Conservation (phyloP, 805 yeast genomes). For the Diddensiella transvaalensis region DNA sequence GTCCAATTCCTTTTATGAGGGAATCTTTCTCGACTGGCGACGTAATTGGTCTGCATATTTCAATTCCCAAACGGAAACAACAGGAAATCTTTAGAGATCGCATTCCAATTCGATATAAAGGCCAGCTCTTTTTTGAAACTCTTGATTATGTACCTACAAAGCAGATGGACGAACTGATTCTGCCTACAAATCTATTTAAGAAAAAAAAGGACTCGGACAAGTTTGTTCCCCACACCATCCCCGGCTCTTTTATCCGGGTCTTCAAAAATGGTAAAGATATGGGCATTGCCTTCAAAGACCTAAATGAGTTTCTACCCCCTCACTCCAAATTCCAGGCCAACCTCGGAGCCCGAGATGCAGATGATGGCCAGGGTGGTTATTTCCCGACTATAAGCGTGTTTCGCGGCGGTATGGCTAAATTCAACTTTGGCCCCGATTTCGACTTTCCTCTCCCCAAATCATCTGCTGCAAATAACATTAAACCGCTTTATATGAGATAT, state of each 20-base stretch:
- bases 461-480: conserved; percentile 32
- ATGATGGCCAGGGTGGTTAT: conserved; percentile 86
- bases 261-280: conserved; percentile 71
- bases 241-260: conserved; percentile 56
- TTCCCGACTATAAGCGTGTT: conserved; percentile 86
- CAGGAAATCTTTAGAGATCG: conserved; percentile 71
- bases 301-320: conserved; percentile 79
- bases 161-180: conserved; percentile 67
- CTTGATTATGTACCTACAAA: conserved; percentile 71
- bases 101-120: conserved; percentile 79
- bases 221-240: conserved; percentile 28
- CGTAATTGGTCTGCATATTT: conserved; percentile 71
- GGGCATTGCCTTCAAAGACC: conserved; percentile 63
- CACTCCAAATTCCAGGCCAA: conserved; percentile 44
- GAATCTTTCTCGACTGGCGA: conserved; percentile 72
- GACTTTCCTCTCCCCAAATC: conserved; percentile 40
- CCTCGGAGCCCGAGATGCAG: conserved; percentile 34
- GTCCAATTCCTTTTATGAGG: conserved; percentile 55
- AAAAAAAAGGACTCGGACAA: conserved; percentile 23
- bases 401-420: conserved; percentile 67
- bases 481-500: conserved; percentile 57
- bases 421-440: conserved; percentile 68
- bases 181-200: conserved; percentile 26
- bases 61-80: conserved; percentile 48
- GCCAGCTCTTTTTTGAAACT: conserved; percentile 75